These are phyloP conservation scores for Rhodomyrtus psidioides DNA, from an alignment of 441 rosid species.

Conservation along the genomic window DNA sequence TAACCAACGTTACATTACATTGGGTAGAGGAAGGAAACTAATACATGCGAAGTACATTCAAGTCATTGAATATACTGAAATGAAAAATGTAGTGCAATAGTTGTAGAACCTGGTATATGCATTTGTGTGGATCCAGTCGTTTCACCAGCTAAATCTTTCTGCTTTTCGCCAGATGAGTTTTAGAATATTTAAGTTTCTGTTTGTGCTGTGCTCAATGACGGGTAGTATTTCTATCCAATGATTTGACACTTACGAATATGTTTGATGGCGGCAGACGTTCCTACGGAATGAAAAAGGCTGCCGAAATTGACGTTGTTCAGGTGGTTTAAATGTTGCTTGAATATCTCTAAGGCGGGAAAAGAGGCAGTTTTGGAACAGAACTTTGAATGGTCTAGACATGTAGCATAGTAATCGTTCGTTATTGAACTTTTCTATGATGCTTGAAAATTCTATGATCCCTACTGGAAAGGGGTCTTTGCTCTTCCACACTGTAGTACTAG, in stretches of 20 bases:
- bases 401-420: not conserved
- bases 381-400: not conserved
- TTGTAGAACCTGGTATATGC: not conserved
- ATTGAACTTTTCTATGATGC: not conserved
- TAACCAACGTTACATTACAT: not conserved
- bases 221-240: not conserved
- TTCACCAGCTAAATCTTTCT: not conserved
- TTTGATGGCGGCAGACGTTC: not conserved
- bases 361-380: not conserved
- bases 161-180: not conserved
- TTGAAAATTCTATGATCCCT: not conserved
- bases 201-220: not conserved
- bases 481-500: not conserved
- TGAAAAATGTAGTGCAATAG: not conserved
- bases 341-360: not conserved
- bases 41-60: not conserved
- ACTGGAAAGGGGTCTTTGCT: not conserved
- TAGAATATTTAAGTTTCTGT: not conserved
- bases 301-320: not conserved
- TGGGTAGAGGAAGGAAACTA: not conserved
- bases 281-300: not conserved
- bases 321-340: not conserved
- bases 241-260: not conserved
- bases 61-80: not conserved
- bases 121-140: not conserved